phyloP scores from a whole-genome alignment of 495 filamentous ascomycete species.

The Evansstolkia leycettana region DNA sequence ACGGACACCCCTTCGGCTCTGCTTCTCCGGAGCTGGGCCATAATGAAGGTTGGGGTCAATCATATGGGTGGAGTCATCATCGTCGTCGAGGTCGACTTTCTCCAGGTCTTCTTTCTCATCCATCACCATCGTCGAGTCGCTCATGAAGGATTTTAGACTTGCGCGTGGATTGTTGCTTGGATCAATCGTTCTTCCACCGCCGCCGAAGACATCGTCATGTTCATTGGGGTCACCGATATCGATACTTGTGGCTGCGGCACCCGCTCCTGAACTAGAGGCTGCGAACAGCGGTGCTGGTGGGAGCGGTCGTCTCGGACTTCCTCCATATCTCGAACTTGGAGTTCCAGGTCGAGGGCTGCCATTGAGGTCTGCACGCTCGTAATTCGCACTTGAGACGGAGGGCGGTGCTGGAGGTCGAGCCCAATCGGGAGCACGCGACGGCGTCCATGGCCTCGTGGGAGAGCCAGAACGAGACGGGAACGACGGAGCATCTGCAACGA shows the following conservation, averaged over 20 bases:
- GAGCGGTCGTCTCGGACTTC: conserved; percentile 75
- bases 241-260: conserved; percentile 27
- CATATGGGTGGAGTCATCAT: conserved; percentile 27
- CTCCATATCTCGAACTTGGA: conserved; percentile 73
- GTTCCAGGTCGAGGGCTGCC: conserved; percentile 85
- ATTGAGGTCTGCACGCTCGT: conserved; percentile 80
- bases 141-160: conserved; percentile 51
- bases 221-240: conserved; percentile 46
- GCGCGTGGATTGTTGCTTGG: conserved; percentile 23
- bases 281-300: conserved; percentile 84
- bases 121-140: conserved; percentile 48
- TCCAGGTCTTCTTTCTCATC: conserved; percentile 38
- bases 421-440: conserved; percentile 55
- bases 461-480: conserved; percentile 42
- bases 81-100: conserved; percentile 30
- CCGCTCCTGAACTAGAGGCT: conserved; percentile 19
- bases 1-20: conserved; percentile 73
- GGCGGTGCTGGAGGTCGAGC: conserved; percentile 50
- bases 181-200: conserved; percentile 37
- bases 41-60: conserved; percentile 50
- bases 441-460: conserved; percentile 61
- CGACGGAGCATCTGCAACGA: conserved; percentile 29
- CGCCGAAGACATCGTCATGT: conserved; percentile 68
- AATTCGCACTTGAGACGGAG: conserved; percentile 45
- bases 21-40: conserved; percentile 75